A percentile compares a stretch with the other conserved stretches of the same genome.
Conservation (phyloP, 495 filamentous ascomycete species). For the Venustampulla echinocandica region DNA sequence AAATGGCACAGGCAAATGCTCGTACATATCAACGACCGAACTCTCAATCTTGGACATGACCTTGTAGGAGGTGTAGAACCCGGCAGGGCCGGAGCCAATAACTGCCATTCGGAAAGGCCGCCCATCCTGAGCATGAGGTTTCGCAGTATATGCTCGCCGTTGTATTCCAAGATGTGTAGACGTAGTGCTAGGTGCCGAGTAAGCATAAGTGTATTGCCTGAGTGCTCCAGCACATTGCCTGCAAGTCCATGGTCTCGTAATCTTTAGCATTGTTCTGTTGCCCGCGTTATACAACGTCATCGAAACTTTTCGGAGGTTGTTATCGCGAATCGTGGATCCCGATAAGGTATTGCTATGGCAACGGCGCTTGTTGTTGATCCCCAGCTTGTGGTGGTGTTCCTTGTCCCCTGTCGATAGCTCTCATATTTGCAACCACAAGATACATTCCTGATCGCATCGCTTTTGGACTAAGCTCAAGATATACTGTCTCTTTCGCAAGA, state of each 20-base stretch:
- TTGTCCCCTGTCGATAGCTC: constrained; percentile 12
- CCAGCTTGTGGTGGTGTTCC: neutral
- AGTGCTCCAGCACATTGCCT: constrained; percentile 10
- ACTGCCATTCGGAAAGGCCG: constrained; percentile 70
- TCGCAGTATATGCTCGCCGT: constrained; percentile 16
- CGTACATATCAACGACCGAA: constrained; percentile 89
- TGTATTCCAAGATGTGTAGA: constrained; percentile 1
- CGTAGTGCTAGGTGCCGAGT: no score
- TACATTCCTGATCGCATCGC: constrained; percentile 7
- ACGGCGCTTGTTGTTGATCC: constrained; percentile 4
- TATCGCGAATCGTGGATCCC: no score
- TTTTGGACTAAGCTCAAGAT: neutral
- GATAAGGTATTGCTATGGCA: constrained; percentile 13
- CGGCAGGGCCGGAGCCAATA: constrained; percentile 90
- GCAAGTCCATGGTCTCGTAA: constrained; percentile 15
- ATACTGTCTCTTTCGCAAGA: neutral
- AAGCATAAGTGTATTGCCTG: neutral
- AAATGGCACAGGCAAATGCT: constrained; percentile 84
- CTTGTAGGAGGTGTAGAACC: constrained; percentile 87
- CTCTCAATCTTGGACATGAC: constrained; percentile 64
- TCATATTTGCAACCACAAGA: constrained; percentile 2
- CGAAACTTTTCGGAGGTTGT: constrained; percentile 7
- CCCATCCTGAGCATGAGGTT: constrained; percentile 27
- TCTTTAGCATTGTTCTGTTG: constrained; percentile 12
- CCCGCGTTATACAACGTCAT: constrained; percentile 16